Percentiles rank a stretch among this genome's conserved stretches.
These are phyloP conservation scores for Cladobotryum protrusum DNA, from an alignment of 2,329 filamentous ascomycete species.

Conservation along the genomic window DNA sequence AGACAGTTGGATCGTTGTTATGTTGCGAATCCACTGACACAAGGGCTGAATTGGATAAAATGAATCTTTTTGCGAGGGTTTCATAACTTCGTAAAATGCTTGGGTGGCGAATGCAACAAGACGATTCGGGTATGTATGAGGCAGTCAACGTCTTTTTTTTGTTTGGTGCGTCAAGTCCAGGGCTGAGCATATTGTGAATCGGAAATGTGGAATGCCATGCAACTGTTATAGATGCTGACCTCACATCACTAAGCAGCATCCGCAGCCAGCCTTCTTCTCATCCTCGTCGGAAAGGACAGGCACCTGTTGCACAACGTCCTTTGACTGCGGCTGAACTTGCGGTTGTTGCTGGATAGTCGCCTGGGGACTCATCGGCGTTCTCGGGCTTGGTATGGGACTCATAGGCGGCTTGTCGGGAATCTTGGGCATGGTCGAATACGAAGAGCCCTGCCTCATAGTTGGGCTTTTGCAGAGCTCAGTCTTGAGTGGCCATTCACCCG, in stretches of 20 bases:
- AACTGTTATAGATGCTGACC: background rate
- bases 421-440: slow-evolving; percentile 59
- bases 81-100: slow-evolving; percentile 11
- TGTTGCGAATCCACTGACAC: slow-evolving; percentile 6
- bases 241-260: slow-evolving; percentile 48
- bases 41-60: slow-evolving; percentile 7
- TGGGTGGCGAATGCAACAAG: too few relatives aligned
- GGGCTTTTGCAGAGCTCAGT: slow-evolving; percentile 37
- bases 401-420: slow-evolving; percentile 35
- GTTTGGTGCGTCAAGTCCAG: slow-evolving; percentile 1
- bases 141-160: slow-evolving; percentile 1
- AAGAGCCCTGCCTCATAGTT: slow-evolving; percentile 36
- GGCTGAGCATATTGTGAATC: background rate
- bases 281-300: slow-evolving; percentile 25
- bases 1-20: slow-evolving; percentile 4
- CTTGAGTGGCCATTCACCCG: slow-evolving; percentile 56
- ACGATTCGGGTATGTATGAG: too few relatives aligned
- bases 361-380: slow-evolving; percentile 36
- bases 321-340: slow-evolving; percentile 6
- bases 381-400: slow-evolving; percentile 38
- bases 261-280: slow-evolving; percentile 39
- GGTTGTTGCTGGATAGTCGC: slow-evolving; percentile 19
- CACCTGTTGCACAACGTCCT: slow-evolving; percentile 11
- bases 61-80: slow-evolving; percentile 1
- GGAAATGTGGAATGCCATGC: background rate